Evolutionary conservation across 2,329 filamentous ascomycete genomes (phyloP).

Genomic region (Dothiorella sarmentorum): DNA sequence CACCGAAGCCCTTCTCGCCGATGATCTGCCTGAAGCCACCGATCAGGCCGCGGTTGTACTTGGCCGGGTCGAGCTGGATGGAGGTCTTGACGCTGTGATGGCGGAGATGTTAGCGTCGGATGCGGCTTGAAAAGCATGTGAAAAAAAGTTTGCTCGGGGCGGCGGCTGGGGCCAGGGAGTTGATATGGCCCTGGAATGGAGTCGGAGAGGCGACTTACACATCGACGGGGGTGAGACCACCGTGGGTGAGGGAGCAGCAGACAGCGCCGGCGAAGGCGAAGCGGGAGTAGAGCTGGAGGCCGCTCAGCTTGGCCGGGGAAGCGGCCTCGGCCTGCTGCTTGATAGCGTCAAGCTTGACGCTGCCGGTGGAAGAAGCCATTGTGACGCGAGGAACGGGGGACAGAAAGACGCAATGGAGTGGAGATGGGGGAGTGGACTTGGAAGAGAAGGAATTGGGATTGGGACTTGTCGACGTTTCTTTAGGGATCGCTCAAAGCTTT

Average conservation of each 20-base stretch:
- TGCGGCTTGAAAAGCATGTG: background rate
- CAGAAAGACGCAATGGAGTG: constrained; percentile 1
- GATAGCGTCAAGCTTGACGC: constrained; percentile 51
- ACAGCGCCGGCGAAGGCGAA: constrained; percentile 96
- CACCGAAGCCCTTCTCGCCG: constrained; percentile 66
- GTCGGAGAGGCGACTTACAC: constrained; percentile 67
- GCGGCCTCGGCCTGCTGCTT: constrained; percentile 47
- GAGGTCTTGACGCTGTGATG: constrained; percentile 84
- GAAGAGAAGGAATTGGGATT: background rate
- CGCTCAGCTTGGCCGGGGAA: constrained; percentile 56
- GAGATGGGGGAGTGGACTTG: constrained; percentile 14
- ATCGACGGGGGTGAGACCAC: constrained; percentile 94
- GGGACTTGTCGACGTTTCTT: constrained; percentile 14
- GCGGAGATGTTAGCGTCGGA: background rate
- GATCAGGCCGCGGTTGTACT: constrained; percentile 65
- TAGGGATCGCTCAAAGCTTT: constrained; percentile 12
- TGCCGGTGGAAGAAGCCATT: constrained; percentile 49
- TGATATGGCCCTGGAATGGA: background rate
- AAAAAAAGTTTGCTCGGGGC: background rate
- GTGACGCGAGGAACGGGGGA: constrained; percentile 20
- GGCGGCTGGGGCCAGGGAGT: background rate
- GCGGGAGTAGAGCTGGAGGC: constrained; percentile 77
- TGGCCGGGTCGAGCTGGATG: constrained; percentile 66
- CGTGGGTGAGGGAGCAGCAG: constrained; percentile 98
- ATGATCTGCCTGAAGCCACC: constrained; percentile 85